Evolutionary conservation across 1,284 basidiomycete species (phyloP), one percentile per base, ranked within the genome.

Genomic region (Retiboletus flavoniger): DNA sequence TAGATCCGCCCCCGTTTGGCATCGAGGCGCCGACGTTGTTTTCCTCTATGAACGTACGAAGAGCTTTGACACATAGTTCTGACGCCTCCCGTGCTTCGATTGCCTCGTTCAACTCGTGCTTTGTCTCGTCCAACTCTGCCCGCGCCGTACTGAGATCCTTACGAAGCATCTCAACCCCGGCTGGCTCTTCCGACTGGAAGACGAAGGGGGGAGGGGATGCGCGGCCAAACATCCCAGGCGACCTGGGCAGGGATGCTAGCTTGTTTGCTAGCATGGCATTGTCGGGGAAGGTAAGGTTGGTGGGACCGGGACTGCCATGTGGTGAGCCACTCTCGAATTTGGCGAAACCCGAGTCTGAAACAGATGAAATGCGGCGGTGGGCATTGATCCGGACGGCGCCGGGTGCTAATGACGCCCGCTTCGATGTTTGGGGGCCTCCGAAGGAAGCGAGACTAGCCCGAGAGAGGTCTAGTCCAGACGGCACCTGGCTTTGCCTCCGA

Each of bases 61-160:
- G 74, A 0, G 89, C 90, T 52, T 82, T 83, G 56, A 91, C 84
- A 65, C 92, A 95, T 3, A 80, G 81, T 60, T 97, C 93, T n/a
- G 87, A 91, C 8, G 94, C 94, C 63, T 91, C 84, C 42, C 84
- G 79, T 3, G 91, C 92, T 69, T 97, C 94, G 55, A 83, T 87
- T 2, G 87, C 80, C 63, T 95, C 93, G 28, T 69, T 72, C 21
- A 95, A 73, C 56, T 91, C 87, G 51, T 81, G 78, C 56, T 82
- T 81, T 6, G 83, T 77, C 36, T 79, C 78, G 34, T 86, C 83
- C 35, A 96, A 71, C 52, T 86, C 81, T 16, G 76, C 68, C 59
- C 83, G 84, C 47, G 87, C 60, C 4, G 75, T 62, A 45, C 72
- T 71, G 38, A 94, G 62, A 65, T 94, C 87, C 55, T 78, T 79